Percentiles rank a stretch among this genome's conserved stretches.
These are phyloP conservation scores for Penicillium psychrosexuale DNA, from an alignment of 2,329 filamentous ascomycete species.

Conservation along the genomic window DNA sequence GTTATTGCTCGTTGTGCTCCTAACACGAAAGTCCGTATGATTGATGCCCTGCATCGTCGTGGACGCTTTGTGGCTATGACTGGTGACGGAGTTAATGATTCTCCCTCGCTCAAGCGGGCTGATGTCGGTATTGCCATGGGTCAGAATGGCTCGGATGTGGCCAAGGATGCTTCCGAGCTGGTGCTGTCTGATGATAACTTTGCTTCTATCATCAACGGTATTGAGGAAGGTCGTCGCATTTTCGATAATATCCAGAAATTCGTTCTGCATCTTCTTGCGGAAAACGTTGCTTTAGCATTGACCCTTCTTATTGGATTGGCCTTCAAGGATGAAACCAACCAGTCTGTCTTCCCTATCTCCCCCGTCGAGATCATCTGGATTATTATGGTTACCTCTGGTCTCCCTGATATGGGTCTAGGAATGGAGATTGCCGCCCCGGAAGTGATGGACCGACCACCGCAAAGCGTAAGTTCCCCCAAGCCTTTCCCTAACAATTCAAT, in stretches of 20 bases:
- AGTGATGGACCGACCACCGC: conserved; percentile 76
- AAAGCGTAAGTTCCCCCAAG: conserved; percentile 43
- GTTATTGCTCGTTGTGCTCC: conserved; percentile 60
- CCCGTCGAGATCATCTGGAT: conserved; percentile 90
- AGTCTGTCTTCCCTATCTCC: conserved; percentile 81
- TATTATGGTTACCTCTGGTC: conserved; percentile 85
- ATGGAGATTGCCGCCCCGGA: conserved; percentile 72
- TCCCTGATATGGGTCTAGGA: conserved; percentile 84
- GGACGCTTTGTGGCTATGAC: conserved; percentile 81
- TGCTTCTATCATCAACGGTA: conserved; percentile 77
- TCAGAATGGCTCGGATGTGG: conserved; percentile 74
- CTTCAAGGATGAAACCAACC: conserved; percentile 68
- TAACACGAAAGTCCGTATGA: conserved; percentile 78
- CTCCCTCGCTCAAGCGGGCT: conserved; percentile 73
- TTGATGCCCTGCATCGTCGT: conserved; percentile 58
- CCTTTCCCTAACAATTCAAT: no score
- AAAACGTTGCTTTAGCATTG: conserved; percentile 81
- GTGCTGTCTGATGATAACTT: conserved; percentile 80
- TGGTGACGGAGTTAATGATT: conserved; percentile 85
- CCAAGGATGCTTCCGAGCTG: conserved; percentile 65
- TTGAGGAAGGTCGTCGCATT: conserved; percentile 79
- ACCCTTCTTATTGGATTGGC: conserved; percentile 76
- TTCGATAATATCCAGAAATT: conserved; percentile 91
- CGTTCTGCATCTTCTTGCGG: conserved; percentile 71
- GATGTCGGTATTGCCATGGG: conserved; percentile 92